These are phyloP conservation scores for Periconia sp. DNA, from an alignment of 2,329 filamentous ascomycete genomes.

Conservation along the genomic window DNA sequence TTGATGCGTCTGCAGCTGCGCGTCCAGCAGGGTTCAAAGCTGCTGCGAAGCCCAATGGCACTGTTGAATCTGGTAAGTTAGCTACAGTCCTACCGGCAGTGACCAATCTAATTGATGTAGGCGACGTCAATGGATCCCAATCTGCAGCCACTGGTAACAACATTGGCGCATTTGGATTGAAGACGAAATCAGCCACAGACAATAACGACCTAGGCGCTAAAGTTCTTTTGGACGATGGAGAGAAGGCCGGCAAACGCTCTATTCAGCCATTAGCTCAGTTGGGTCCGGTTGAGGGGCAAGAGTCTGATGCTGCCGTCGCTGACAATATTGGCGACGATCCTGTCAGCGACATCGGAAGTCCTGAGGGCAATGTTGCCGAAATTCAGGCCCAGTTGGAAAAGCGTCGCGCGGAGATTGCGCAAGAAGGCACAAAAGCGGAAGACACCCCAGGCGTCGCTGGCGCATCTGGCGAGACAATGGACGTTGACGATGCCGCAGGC, in stretches of 20 bases:
- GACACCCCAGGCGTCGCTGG: constrained; percentile 38
- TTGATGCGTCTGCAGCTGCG: constrained; percentile 33
- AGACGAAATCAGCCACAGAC: constrained; percentile 62
- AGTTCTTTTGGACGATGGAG: constrained; percentile 85
- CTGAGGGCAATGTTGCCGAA: constrained; percentile 83
- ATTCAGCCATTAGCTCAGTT: constrained; percentile 85
- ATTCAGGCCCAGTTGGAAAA: constrained; percentile 78
- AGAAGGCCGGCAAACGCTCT: constrained; percentile 76
- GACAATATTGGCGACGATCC: constrained; percentile 66
- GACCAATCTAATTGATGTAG: constrained; percentile 17
- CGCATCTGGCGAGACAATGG: constrained; percentile 53
- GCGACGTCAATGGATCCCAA: constrained; percentile 54
- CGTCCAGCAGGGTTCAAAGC: constrained; percentile 30
- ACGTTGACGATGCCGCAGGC: constrained; percentile 52
- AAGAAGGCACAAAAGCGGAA: constrained; percentile 48
- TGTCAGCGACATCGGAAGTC: constrained; percentile 75
- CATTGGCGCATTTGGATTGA: constrained; percentile 81
- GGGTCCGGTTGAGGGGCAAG: constrained; percentile 50
- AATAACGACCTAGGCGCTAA: constrained; percentile 72
- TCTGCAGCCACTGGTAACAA: constrained; percentile 72
- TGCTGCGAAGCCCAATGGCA: constrained; percentile 26
- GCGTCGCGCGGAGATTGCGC: constrained; percentile 62
- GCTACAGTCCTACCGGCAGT: background rate
- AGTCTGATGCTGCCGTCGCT: constrained; percentile 24
- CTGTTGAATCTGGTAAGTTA: constrained; percentile 17